Evolutionary conservation across 345 rosid species (phyloP).

Genomic region (Salix koriyanagi): DNA sequence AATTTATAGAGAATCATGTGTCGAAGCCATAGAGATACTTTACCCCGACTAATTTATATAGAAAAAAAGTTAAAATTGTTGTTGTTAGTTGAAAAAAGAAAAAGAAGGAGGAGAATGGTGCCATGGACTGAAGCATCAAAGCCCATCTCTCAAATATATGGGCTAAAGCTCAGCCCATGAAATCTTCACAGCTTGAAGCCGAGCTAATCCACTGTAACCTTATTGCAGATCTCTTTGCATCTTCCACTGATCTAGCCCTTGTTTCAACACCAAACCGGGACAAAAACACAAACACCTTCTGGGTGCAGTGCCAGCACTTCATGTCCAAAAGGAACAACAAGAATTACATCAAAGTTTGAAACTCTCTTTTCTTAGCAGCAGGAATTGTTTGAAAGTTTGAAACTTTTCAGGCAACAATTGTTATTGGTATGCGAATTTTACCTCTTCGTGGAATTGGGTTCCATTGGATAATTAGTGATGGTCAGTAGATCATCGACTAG

Average conservation of each 20-base stretch:
- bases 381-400: not conserved
- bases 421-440: not conserved
- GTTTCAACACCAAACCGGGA: not conserved
- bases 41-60: too few relatives aligned
- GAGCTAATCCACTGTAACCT: not conserved
- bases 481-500: conserved; percentile 45
- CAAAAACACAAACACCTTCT: not conserved
- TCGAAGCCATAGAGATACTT: too few relatives aligned
- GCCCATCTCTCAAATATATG: not conserved
- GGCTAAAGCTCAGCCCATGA: not conserved
- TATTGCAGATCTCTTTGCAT: not conserved
- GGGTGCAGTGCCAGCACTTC: not conserved
- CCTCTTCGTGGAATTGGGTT: not conserved
- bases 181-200: not conserved
- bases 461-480: not conserved
- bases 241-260: not conserved
- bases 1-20: too few relatives aligned
- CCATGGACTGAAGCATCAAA: not conserved
- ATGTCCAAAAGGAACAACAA: not conserved
- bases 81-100: too few relatives aligned
- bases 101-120: not conserved
- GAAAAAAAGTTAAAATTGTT: too few relatives aligned
- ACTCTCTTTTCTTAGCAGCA: not conserved
- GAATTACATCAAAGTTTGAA: not conserved
- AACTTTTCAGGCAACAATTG: not conserved